Percentiles rank a stretch among this genome's conserved stretches.
These are phyloP conservation scores for Penicillium lividum DNA, from an alignment of 495 filamentous ascomycete genomes.

Conservation along the genomic window DNA sequence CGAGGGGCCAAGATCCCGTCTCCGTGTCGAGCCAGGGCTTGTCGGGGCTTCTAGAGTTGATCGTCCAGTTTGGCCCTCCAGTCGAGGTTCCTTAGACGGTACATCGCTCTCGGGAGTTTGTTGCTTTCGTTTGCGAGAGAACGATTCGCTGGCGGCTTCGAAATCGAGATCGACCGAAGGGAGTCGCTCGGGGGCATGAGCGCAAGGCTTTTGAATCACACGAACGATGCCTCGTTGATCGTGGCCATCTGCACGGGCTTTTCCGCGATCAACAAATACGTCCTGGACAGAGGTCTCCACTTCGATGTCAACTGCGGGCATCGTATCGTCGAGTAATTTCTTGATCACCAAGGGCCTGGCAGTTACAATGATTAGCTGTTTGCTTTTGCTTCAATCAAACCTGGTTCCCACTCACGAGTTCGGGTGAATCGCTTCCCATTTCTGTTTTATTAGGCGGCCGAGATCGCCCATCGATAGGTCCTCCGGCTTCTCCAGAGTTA, in stretches of 20 bases:
- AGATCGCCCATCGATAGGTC: constrained; percentile 33
- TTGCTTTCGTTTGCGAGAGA: background rate
- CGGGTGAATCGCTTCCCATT: constrained; percentile 39
- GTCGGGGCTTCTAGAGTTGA: background rate
- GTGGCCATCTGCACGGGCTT: constrained; percentile 31
- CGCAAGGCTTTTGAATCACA: constrained; percentile 33
- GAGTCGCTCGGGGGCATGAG: constrained; percentile 27
- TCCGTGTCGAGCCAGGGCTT: background rate
- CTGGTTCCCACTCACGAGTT: constrained; percentile 27
- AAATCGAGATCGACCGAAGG: constrained; percentile 36
- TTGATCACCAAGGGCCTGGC: constrained; percentile 40
- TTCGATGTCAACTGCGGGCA: constrained; percentile 34
- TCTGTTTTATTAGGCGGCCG: constrained; percentile 34
- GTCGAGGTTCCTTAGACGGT: background rate
- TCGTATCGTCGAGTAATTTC: constrained; percentile 39
- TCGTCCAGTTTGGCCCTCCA: background rate
- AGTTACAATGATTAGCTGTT: background rate
- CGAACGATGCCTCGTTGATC: constrained; percentile 40
- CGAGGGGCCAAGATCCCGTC: background rate
- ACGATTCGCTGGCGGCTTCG: background rate
- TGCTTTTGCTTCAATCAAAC: background rate
- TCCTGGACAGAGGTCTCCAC: constrained; percentile 39
- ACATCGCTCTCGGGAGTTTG: background rate
- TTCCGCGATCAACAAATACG: constrained; percentile 42
- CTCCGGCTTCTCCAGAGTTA: constrained; percentile 34